Conservation (phyloP, 192 early-diverging fungal genomes). For the Backusella luteola region DNA sequence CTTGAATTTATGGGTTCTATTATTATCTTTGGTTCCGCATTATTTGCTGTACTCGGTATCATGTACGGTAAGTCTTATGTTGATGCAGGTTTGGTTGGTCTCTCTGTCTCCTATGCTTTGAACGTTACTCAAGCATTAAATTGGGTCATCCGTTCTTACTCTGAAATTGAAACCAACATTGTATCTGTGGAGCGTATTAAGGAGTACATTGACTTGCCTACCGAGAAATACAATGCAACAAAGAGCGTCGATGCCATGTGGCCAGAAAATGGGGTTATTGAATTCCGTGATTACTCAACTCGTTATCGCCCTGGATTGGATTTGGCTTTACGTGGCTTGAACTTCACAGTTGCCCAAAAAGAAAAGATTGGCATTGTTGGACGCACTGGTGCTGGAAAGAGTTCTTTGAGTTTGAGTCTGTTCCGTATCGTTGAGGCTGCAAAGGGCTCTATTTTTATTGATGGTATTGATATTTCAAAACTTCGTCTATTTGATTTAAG, state of each 20-base stretch:
- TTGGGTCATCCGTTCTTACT: constrained; percentile 88
- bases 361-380: constrained; percentile 67
- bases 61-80: constrained; percentile 45
- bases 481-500: constrained; percentile 40
- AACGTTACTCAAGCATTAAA: constrained; percentile 81
- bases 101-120: constrained; percentile 66
- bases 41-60: constrained; percentile 70
- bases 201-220: constrained; percentile 79
- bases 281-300: constrained; percentile 77
- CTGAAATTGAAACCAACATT: constrained; percentile 78
- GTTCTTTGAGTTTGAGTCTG: constrained; percentile 56
- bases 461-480: constrained; percentile 61
- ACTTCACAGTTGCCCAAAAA: constrained; percentile 40
- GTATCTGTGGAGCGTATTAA: constrained; percentile 79
- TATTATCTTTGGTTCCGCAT: constrained; percentile 77
- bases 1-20: constrained; percentile 80
- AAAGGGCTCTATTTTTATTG: constrained; percentile 54
- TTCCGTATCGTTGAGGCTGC: constrained; percentile 70
- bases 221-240: constrained; percentile 77
- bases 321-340: constrained; percentile 65
- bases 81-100: constrained; percentile 70
- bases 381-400: constrained; percentile 73
- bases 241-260: constrained; percentile 62
- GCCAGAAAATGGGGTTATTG: constrained; percentile 75
- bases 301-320: constrained; percentile 83